Evolutionary conservation across 306 rosid species (phyloP), one percentile per base, ranked within the genome.

Genomic region (Pyrus pyrifolia): DNA sequence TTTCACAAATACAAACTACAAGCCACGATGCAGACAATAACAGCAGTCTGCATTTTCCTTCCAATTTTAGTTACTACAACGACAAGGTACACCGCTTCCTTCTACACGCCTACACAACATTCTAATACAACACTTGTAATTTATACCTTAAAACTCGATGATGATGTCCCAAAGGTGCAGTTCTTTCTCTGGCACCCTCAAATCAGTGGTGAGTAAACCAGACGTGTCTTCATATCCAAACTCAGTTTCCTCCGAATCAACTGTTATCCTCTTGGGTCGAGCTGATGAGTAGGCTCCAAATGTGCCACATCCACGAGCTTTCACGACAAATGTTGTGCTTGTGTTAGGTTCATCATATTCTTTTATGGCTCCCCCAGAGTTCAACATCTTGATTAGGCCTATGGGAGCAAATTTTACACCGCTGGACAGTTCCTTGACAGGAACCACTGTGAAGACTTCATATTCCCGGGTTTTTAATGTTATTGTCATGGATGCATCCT

Each of bases 341-440:
- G 77, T 81, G 67, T 71, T 73, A 19, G 76, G 70, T 11, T 81
- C 84, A 57, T n/a, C 84, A 38, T n/a, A 82, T 57, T 85, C 90
- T 80, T 87, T 75, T 51, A 95, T 82, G 27, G 99, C 97, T 59
- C 97, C 99, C 70, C 99, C 99, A 14, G 99, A 88, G 63, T 95
- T 95, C 81, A 90, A 92, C 97, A 95, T 95, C 87, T 89, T 87
- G 53, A 81, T 67, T 38, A 92, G 84, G 75, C 97, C 96, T 55
- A 94, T 73, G 55, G 98, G 93, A 66, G 97, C 92, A 69, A 90
- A 94, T 67, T 60, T 88, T 17, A 78, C 70, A 10, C 80, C 89
- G 46, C 74, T 76, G 17, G 29, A 27, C 69, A 89, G 67, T 42
- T 86, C 89, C 84, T 71, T 82, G 33, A 81, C 77, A 0, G 99